phyloP scores from a whole-genome alignment of 2,329 filamentous ascomycete genomes.

The Aspergillus awamori region DNA sequence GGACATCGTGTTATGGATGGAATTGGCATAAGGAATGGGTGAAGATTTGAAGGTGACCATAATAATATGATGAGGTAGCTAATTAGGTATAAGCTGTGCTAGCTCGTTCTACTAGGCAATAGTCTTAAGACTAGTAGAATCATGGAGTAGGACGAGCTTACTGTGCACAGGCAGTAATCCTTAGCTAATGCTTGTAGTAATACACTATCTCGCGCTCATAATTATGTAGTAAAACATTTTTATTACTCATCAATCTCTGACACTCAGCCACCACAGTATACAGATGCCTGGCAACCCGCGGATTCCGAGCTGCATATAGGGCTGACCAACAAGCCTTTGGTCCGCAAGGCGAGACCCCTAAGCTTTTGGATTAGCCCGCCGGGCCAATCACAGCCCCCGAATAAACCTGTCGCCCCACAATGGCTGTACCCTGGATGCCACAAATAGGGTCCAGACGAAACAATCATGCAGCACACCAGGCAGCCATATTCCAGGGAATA shows the following conservation, averaged over 20 bases:
- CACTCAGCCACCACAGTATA: not conserved
- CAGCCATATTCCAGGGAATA: not conserved
- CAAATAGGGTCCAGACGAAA: not conserved
- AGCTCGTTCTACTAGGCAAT: no score
- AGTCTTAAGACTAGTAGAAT: no score
- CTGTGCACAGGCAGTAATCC: no score
- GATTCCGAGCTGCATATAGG: not conserved
- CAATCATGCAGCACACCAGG: not conserved
- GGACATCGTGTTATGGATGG: no score
- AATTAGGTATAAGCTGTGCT: no score
- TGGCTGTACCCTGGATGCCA: not conserved
- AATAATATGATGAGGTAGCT: no score
- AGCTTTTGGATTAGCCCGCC: not conserved
- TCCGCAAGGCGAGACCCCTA: not conserved
- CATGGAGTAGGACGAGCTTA: no score
- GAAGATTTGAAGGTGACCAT: no score
- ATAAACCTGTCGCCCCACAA: not conserved
- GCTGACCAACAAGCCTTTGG: not conserved
- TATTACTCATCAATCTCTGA: not conserved
- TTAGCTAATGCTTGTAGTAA: no score
- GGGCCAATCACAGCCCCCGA: not conserved
- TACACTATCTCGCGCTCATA: no score
- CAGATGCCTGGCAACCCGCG: not conserved
- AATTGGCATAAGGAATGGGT: no score
- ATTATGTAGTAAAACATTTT: no score